phyloP scores from a whole-genome alignment of 179 eudicot species.

The Pouteria campechiana region DNA sequence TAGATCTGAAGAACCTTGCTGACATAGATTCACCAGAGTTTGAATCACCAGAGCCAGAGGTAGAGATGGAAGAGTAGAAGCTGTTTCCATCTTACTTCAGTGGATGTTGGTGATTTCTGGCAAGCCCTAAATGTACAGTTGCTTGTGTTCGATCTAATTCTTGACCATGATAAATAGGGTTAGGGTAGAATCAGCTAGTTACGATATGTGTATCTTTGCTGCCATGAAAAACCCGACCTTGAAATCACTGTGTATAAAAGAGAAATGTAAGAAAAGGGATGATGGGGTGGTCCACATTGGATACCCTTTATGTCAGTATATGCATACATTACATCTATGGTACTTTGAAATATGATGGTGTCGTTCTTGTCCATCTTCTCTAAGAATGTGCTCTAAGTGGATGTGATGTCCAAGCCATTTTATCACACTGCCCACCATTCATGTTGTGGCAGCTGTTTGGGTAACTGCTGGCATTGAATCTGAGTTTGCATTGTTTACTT shows the following conservation, averaged over 20 bases:
- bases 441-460: too few species aligned
- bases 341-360: too few species aligned
- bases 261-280: slow-evolving; percentile 7
- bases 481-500: too few species aligned
- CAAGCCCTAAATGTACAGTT: slow-evolving; percentile 41
- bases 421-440: too few species aligned
- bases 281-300: slow-evolving; percentile 31
- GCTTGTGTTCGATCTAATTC: slow-evolving; percentile 8
- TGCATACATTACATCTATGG: too few species aligned
- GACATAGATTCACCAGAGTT: slow-evolving; percentile 55
- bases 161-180: too few species aligned
- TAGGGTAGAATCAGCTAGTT: too few species aligned
- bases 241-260: slow-evolving; percentile 23
- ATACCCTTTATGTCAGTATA: not conserved
- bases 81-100: slow-evolving; percentile 19
- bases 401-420: too few species aligned
- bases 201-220: slow-evolving; percentile 6
- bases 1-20: slow-evolving; percentile 85
- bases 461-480: too few species aligned
- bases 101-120: slow-evolving; percentile 58
- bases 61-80: slow-evolving; percentile 73
- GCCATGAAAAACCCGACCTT: slow-evolving; percentile 11
- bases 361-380: too few species aligned
- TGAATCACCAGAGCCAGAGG: slow-evolving; percentile 46
- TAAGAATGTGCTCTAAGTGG: too few species aligned